Base-by-base conservation (phyloP, 495 filamentous ascomycete genomes). In the Clavariopsis aquatica region DNA sequence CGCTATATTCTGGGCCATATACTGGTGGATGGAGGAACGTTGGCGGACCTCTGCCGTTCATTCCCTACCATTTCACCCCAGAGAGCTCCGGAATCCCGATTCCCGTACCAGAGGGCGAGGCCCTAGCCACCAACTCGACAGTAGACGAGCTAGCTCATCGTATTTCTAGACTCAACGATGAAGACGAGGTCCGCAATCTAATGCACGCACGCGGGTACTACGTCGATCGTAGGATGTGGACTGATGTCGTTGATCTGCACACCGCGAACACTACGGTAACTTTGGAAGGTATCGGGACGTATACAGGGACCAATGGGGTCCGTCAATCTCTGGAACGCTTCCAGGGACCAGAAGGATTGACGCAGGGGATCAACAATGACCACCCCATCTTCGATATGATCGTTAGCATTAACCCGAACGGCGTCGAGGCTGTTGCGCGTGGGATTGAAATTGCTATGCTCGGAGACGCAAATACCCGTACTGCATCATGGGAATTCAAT, bases 141-240 rank as follows among this genome's bases (percentile, higher is more conserved):
- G 27, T 62, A 2, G 57, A 49, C 27, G 38, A 57, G 41, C 43
- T 67, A 27, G 41, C 22, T 1, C 20, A 52, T 28, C 49, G 64
- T 1, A 58, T 67, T 19, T 1, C 27, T 9, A 36, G 64, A n/a
- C 12, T 67, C 52, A 62, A 67, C 31, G 57, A 62, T 28, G 64
- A 67, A 27, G 64, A 67, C 46, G 57, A 61, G 27, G 57, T 67
- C 15, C 47, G 64, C 8, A 67, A 67, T 24, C 22, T 67, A 6
- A 31, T 45, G 53, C 64, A 67, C 52, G 45, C 51, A 2, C 41
- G 62, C 51, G 64, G 64, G 17, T 67, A 38, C 27, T 67, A 67
- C 24, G 52, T 67, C 24, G 64, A 67, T 34, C 51, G 64, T 8
- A 41, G 64, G 27, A 67, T 67, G 64, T 67, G 64, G 64, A 51